Base-by-base conservation (phyloP, 78 protist species). In the Dictyostelium firmibasis region DNA sequence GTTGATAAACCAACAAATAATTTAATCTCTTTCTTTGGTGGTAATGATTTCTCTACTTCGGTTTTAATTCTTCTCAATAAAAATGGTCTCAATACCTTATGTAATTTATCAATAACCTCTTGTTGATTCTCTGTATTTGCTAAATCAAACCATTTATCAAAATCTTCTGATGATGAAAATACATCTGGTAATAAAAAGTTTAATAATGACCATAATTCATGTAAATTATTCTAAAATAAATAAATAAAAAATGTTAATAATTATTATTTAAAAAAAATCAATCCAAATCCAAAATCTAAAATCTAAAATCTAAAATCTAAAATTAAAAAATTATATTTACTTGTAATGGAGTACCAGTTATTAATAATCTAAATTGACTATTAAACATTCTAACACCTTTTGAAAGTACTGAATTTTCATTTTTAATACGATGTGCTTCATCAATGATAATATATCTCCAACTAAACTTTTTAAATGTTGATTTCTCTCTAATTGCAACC, bases 201-300 rank as follows among this genome's bases (percentile, higher is more conserved):
- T 83, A 99, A 97, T 38, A 99, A 98, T 33, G 99, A 99, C 99
- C 99, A 99, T 23, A 99, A 96, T 95, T 99, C 99, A 81, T 98
- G 98, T 29, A 99, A 89, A 97, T 99, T 99, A 95, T 99, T 99
- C 97, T 99, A 97, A 29, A 98, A 81, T 27, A 20, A 47, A 35
- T 23, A 27, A 57, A 74, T 67, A 69, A 23, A 20, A 33, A 76
- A 36, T n/a, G n/a, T n/a, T n/a, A n/a, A n/a, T n/a, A n/a, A n/a
- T n/a, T 70, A 36, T 38, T 11, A 31, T 64, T 8, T 8, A n/a
- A n/a, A n/a, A n/a, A n/a, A n/a, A n/a, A n/a, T n/a, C n/a, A n/a
- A n/a, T n/a, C n/a, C n/a, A n/a, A n/a, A n/a, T n/a, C n/a, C n/a
- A n/a, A n/a, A n/a, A n/a, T n/a, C n/a, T n/a, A n/a, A n/a, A n/a